Evolutionary conservation across 2,329 filamentous ascomycete genomes (phyloP).

Genomic region (Dactylonectria estremocensis): DNA sequence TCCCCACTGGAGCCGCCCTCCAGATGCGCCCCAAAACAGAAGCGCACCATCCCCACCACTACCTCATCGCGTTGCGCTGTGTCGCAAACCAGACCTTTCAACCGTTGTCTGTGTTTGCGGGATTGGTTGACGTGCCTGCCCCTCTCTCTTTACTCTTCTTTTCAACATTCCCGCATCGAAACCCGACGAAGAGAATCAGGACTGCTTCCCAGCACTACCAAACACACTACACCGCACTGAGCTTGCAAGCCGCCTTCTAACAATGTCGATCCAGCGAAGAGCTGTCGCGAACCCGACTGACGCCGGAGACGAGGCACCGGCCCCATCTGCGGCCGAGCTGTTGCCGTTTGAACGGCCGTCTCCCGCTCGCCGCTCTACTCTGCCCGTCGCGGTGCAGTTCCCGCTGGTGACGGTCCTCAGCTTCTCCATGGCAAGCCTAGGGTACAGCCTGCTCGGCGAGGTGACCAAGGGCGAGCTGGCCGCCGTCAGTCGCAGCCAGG

Average conservation of each 20-base stretch:
- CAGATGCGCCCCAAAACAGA: constrained; percentile 18
- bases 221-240: background rate
- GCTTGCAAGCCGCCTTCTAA: background rate
- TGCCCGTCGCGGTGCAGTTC: constrained; percentile 65
- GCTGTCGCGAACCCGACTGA: constrained; percentile 35
- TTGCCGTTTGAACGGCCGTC: constrained; percentile 10
- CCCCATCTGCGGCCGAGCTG: constrained; percentile 26
- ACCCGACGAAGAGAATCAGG: background rate
- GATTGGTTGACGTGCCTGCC: background rate
- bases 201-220: background rate
- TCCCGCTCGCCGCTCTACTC: constrained; percentile 45
- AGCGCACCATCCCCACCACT: background rate
- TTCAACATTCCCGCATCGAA: background rate
- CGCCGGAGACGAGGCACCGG: constrained; percentile 36
- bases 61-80: constrained; percentile 3
- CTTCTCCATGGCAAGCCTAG: constrained; percentile 74
- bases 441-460: constrained; percentile 74
- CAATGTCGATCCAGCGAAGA: constrained; percentile 46
- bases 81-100: constrained; percentile 25
- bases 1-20: constrained; percentile 32
- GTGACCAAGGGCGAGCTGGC: constrained; percentile 77
- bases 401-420: constrained; percentile 68
- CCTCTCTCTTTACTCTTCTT: background rate
- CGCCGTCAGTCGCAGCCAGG: constrained; percentile 74
- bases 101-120: constrained; percentile 10